Evolutionary conservation across 2,329 filamentous ascomycete genomes (phyloP).

Genomic region (Aspergillus persii): DNA sequence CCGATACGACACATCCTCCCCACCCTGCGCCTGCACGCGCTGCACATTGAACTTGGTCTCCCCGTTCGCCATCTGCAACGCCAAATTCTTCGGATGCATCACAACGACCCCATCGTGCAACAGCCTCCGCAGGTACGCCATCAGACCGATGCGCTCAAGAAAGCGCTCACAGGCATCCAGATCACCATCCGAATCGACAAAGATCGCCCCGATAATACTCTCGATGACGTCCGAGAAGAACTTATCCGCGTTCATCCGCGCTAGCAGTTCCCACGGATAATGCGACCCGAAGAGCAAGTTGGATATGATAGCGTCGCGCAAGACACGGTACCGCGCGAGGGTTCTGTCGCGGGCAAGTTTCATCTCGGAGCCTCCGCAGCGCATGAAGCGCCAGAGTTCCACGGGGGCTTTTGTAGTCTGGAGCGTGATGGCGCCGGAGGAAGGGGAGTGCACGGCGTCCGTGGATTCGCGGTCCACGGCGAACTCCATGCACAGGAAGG

Average conservation of each 20-base stretch:
- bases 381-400: constrained; percentile 69
- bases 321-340: constrained; percentile 44
- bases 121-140: constrained; percentile 61
- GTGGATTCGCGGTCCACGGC: constrained; percentile 16
- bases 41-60: constrained; percentile 17
- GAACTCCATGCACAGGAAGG: constrained; percentile 67
- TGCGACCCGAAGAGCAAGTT: constrained; percentile 50
- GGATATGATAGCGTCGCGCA: constrained; percentile 50
- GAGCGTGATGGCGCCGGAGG: constrained; percentile 23
- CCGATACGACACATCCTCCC: constrained; percentile 19
- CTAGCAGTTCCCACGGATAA: constrained; percentile 77
- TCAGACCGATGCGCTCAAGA: constrained; percentile 62
- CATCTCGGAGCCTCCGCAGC: constrained; percentile 31
- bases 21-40: constrained; percentile 12
- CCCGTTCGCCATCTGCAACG: constrained; percentile 56
- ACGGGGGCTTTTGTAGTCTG: constrained; percentile 27
- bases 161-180: constrained; percentile 60
- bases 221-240: constrained; percentile 84
- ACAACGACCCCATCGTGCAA: constrained; percentile 57
- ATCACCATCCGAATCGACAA: constrained; percentile 69
- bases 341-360: constrained; percentile 16
- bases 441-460: constrained; percentile 5
- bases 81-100: constrained; percentile 63
- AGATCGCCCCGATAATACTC: constrained; percentile 75
- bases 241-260: constrained; percentile 66